Evolutionary conservation across 1,284 basidiomycete genomes (phyloP).

Genomic region (Heterobasidion occidentale): DNA sequence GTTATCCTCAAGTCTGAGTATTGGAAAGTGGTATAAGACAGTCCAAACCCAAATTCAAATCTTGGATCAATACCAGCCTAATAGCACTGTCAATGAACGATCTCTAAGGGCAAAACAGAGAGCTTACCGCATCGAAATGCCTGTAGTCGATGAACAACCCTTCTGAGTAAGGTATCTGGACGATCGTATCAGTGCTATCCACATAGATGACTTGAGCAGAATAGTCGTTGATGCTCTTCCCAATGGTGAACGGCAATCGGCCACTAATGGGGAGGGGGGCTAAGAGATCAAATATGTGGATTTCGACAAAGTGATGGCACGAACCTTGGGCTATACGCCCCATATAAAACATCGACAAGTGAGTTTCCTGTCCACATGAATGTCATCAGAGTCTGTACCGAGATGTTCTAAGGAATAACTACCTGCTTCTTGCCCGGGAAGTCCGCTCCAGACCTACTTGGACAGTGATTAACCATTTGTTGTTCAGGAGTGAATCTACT

Average conservation of each 20-base stretch:
- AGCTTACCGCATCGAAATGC: conserved; percentile 43
- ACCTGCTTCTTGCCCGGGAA: conserved; percentile 70
- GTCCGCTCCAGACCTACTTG: conserved; percentile 40
- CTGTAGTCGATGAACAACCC: conserved; percentile 60
- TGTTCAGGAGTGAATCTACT: conserved; percentile 8
- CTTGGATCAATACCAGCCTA: conserved; percentile 45
- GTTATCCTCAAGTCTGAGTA: conserved; percentile 37
- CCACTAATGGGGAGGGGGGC: conserved; percentile 21
- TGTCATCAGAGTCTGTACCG: neutral
- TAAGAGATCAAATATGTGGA: conserved; percentile 1
- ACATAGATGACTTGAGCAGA: conserved; percentile 33
- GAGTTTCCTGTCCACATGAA: conserved; percentile 40
- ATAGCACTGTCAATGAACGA: neutral
- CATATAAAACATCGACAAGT: conserved; percentile 55
- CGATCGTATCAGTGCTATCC: conserved; percentile 20
- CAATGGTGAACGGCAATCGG: conserved; percentile 54
- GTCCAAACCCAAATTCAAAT: conserved; percentile 56
- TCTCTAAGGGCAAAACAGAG: conserved; percentile 23
- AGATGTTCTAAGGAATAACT: conserved; percentile 7
- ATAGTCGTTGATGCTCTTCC: conserved; percentile 50
- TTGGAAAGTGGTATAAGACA: conserved; percentile 51
- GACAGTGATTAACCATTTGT: neutral
- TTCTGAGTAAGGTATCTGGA: conserved; percentile 39
- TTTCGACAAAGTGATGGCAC: conserved; percentile 23
- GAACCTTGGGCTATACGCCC: conserved; percentile 57